Evolutionary conservation across 2,329 filamentous ascomycete species (phyloP), one percentile per base, ranked within the genome.

Genomic region (Graphiopsis chlorocephala): DNA sequence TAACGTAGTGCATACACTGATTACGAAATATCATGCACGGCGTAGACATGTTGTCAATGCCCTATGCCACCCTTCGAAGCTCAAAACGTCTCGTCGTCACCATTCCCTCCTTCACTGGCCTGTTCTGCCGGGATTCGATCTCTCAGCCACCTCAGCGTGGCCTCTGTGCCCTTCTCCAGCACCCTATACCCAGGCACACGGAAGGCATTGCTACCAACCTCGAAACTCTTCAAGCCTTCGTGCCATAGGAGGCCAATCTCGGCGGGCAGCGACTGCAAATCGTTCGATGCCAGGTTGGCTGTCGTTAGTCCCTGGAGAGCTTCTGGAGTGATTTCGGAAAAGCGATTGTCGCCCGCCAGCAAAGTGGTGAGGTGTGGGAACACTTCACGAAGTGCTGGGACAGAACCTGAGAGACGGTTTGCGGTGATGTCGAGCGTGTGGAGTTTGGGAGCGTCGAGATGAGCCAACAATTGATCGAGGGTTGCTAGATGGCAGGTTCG

Each of bases 201-300:
- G 78, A 98, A 98, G 33, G 88, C 84, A 75, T 98, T 98, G 0
- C 93, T 93, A 29, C 86, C 86, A 4, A 97, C 90, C 56, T 96
- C 90, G 11, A 97, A 80, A 62, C 82, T 85, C 77, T 82, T 90
- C 80, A 79, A 86, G 68, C 71, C 87, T 79, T 81, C 82, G 1
- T 88, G 89, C 26, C 89, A 88, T 0, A 96, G 81, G 14, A 96
- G 80, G 0, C 94, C 94, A 12, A 98, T 83, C 8, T 89, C 87
- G 0, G 93, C 90, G 66, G 95, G 91, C 15, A 98, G 80, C 55
- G 87, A 86, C n/a, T 86, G 85, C 67, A 98, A 92, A 59, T 94
- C 90, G 73, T 98, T 98, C 76, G 92, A 93, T 68, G 87, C 87
- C 10, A 92, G 86, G 74, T 96, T 92, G 2, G 96, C 86, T 5